A percentile compares a stretch with the other conserved stretches of the same genome.
phyloP scores from a whole-genome alignment of 441 rosid species.

The Macaranga tanarius region DNA sequence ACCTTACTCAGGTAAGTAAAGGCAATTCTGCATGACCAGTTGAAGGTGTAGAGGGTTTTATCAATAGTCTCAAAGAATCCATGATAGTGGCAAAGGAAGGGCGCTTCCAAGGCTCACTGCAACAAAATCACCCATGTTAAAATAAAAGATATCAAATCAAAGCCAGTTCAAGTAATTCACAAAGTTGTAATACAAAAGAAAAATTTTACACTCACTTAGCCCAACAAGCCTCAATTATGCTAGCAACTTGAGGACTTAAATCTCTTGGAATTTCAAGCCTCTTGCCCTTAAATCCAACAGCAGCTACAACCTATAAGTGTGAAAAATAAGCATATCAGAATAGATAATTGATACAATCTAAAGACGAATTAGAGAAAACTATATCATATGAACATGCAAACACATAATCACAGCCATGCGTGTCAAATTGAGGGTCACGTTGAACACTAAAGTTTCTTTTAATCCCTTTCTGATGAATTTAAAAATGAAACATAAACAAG shows the following conservation, averaged over 20 bases:
- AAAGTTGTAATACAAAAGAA: not conserved
- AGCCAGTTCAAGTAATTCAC: not conserved
- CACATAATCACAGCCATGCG: not conserved
- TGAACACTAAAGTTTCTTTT: not conserved
- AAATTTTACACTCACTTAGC: slow-evolving; percentile 52
- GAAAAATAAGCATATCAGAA: not conserved
- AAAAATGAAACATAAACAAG: not conserved
- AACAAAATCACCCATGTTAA: slow-evolving; percentile 21
- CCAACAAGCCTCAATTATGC: slow-evolving; percentile 92
- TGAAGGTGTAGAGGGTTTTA: slow-evolving; percentile 58
- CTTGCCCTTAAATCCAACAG: slow-evolving; percentile 88
- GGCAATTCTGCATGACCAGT: slow-evolving; percentile 53
- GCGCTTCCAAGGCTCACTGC: slow-evolving; percentile 96
- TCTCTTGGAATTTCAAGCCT: slow-evolving; percentile 90
- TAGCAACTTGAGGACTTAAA: slow-evolving; percentile 77
- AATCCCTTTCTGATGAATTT: not conserved
- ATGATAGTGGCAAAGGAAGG: slow-evolving; percentile 86
- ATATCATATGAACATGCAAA: not conserved
- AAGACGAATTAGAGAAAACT: not conserved
- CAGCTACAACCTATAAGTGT: slow-evolving; percentile 79
- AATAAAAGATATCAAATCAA: not conserved
- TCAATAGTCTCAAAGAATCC: slow-evolving; percentile 79
- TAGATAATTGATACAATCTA: not conserved
- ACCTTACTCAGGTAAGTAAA: slow-evolving; percentile 31
- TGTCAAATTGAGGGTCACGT: not conserved